A percentile compares a stretch with the other conserved stretches of the same genome.
phyloP scores from a whole-genome alignment of 768 basidiomycete genomes.

The Boletus huronensis region DNA sequence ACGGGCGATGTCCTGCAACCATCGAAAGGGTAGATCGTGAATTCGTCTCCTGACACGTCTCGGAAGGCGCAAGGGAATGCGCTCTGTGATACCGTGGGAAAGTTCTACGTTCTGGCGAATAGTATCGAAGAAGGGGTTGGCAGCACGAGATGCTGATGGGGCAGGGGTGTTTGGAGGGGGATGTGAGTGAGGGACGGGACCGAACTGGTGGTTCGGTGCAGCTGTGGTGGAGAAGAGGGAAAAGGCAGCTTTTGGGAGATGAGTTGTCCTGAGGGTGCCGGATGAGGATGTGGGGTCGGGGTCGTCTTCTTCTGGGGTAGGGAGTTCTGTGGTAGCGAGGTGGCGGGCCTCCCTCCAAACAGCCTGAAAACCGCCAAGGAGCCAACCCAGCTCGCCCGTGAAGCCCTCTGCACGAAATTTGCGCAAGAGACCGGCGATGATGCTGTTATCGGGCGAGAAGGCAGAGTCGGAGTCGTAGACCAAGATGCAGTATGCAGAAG shows the following conservation, averaged over 20 bases:
- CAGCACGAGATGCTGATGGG: conserved; percentile 27
- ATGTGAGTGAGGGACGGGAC: neutral
- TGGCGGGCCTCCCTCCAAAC: conserved; percentile 53
- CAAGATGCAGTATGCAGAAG: conserved; percentile 57
- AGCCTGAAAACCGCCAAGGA: conserved; percentile 79
- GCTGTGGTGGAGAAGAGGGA: conserved; percentile 44
- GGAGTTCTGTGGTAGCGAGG: conserved; percentile 50
- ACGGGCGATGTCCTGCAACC: conserved; percentile 71
- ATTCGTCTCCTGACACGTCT: conserved; percentile 50
- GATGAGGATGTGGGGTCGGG: conserved; percentile 33
- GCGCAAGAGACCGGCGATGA: conserved; percentile 67
- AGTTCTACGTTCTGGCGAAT: conserved; percentile 88
- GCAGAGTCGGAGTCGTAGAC: conserved; percentile 83
- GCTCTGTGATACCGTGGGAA: conserved; percentile 67
- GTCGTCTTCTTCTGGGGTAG: conserved; percentile 49
- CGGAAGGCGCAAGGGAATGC: conserved; percentile 69
- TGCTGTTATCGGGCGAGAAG: conserved; percentile 56
- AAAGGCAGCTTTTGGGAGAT: conserved; percentile 65
- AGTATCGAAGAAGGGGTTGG: conserved; percentile 93
- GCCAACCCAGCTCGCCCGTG: conserved; percentile 65
- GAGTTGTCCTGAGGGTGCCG: conserved; percentile 47
- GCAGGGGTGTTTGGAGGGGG: conserved; percentile 18
- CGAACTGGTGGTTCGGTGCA: conserved; percentile 15
- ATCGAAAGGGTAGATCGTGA: conserved; percentile 73
- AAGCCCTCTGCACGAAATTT: conserved; percentile 68